These are phyloP conservation scores for Lasiodiplodia sp. DNA, from an alignment of 2,329 filamentous ascomycete genomes.

Conservation along the genomic window DNA sequence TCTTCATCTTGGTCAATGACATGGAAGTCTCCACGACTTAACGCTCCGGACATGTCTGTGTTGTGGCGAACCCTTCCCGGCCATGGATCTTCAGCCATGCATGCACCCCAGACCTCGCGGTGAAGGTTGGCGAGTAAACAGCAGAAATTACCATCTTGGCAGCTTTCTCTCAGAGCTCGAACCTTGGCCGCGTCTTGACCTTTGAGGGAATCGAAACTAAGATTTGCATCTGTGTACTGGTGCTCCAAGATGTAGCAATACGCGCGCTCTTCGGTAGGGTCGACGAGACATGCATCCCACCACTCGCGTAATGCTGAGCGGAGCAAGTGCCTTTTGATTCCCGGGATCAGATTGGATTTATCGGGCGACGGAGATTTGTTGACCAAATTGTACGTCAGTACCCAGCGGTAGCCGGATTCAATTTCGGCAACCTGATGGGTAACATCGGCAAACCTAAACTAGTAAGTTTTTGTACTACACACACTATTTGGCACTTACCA, in stretches of 20 bases:
- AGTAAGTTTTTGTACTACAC: too few species aligned
- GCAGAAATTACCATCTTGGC: constrained; percentile 24
- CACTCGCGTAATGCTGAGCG: constrained; percentile 29
- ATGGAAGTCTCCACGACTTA: constrained; percentile 27
- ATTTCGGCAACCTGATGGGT: constrained; percentile 57
- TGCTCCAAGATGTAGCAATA: constrained; percentile 39
- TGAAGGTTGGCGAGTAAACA: not conserved
- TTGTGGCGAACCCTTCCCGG: not conserved
- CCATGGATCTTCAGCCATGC: not conserved
- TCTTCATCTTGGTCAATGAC: not conserved
- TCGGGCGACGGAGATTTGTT: constrained; percentile 31
- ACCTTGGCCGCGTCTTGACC: constrained; percentile 36
- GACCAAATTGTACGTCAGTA: constrained; percentile 63
- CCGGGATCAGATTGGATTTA: constrained; percentile 25
- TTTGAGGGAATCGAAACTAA: constrained; percentile 36
- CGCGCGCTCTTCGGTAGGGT: not conserved
- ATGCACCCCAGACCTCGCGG: constrained; percentile 19
- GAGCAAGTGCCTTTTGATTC: constrained; percentile 25
- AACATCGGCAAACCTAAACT: constrained; percentile 61
- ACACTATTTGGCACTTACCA: not conserved
- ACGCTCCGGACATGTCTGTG: constrained; percentile 31
- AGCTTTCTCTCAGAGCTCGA: constrained; percentile 32
- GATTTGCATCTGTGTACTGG: constrained; percentile 32
- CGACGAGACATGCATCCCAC: not conserved
- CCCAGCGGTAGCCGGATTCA: constrained; percentile 57